phyloP scores from a whole-genome alignment of 2,329 filamentous ascomycete species.

The Fusarium sp. region DNA sequence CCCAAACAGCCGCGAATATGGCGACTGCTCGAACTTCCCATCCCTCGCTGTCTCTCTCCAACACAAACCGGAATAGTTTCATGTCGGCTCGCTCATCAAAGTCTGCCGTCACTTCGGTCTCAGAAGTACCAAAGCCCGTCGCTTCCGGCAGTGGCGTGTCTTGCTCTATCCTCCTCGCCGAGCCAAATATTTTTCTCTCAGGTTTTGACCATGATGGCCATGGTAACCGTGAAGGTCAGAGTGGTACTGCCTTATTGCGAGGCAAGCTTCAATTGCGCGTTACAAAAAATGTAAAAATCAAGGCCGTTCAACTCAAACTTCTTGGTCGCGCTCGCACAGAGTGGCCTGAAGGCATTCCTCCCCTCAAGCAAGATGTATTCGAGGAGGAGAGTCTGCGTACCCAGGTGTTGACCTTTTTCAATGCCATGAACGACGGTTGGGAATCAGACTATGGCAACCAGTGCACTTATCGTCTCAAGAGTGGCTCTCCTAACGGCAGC shows the following conservation, averaged over 20 bases:
- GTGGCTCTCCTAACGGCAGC: constrained; percentile 52
- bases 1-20: constrained; percentile 40
- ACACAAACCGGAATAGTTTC: constrained; percentile 60
- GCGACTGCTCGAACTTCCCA: constrained; percentile 41
- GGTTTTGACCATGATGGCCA: constrained; percentile 81
- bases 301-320: constrained; percentile 88
- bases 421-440: constrained; percentile 74
- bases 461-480: constrained; percentile 66
- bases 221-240: constrained; percentile 60
- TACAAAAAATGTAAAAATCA: constrained; percentile 91
- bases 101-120: constrained; percentile 64
- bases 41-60: constrained; percentile 44
- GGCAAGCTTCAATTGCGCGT: constrained; percentile 86
- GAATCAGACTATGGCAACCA: constrained; percentile 73
- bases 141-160: constrained; percentile 80
- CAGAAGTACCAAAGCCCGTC: constrained; percentile 76
- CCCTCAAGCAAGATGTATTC: constrained; percentile 82
- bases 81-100: constrained; percentile 65
- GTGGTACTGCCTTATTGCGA: constrained; percentile 86
- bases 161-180: constrained; percentile 79
- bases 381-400: constrained; percentile 89
- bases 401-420: constrained; percentile 93
- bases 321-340: constrained; percentile 88
- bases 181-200: constrained; percentile 83
- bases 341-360: constrained; percentile 96